phyloP scores from a whole-genome alignment of 768 basidiomycete genomes.

The Butyriboletus loyo region DNA sequence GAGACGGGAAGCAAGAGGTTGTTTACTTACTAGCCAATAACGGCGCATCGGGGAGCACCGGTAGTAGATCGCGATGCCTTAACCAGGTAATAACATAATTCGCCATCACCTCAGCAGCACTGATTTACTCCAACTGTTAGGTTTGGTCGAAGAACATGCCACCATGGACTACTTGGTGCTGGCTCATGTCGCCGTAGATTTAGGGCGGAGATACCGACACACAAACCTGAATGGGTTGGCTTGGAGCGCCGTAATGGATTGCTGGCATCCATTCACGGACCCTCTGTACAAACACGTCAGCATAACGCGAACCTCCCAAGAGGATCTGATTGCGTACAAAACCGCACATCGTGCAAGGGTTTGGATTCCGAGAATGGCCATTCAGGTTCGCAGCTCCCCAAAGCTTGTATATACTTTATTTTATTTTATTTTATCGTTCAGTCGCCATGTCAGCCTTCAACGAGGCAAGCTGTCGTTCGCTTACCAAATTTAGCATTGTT shows the following conservation, averaged over 20 bases:
- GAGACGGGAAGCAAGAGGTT: constrained; percentile 10
- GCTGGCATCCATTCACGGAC: constrained; percentile 27
- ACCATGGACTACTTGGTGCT: constrained; percentile 2
- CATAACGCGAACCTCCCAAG: constrained; percentile 19
- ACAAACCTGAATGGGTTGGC: not conserved
- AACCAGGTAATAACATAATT: constrained; percentile 12
- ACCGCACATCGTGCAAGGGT: constrained; percentile 20
- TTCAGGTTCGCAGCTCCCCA: constrained; percentile 24
- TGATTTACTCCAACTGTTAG: constrained; percentile 6
- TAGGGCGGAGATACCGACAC: constrained; percentile 21
- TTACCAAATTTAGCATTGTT: not conserved
- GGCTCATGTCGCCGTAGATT: constrained; percentile 11
- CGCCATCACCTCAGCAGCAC: not conserved
- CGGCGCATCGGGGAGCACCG: constrained; percentile 23
- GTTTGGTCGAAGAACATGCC: not conserved
- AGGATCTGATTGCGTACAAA: constrained; percentile 29
- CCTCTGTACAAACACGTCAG: constrained; percentile 29
- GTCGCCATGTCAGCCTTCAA: constrained; percentile 50
- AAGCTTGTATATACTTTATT: constrained; percentile 3
- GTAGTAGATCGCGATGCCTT: constrained; percentile 20
- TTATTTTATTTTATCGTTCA: constrained; percentile 29
- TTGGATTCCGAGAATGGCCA: constrained; percentile 21
- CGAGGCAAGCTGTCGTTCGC: constrained; percentile 32
- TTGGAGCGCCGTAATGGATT: constrained; percentile 27
- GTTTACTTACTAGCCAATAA: not conserved